Evolutionary conservation across 2,329 filamentous ascomycete genomes (phyloP).

Genomic region (Eurotiales sp.): DNA sequence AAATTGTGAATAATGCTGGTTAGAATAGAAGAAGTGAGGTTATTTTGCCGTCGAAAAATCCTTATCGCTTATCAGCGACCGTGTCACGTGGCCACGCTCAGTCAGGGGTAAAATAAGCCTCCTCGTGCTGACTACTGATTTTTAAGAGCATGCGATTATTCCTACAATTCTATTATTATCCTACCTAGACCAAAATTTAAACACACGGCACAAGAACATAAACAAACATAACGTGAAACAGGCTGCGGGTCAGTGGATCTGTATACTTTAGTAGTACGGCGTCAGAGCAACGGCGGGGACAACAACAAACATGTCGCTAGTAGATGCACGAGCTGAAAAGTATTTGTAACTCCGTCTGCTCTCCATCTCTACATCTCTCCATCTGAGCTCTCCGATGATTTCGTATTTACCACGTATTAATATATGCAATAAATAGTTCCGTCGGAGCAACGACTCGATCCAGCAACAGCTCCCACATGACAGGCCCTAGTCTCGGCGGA

Average conservation of each 20-base stretch:
- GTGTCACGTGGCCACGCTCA: slow-evolving; percentile 5
- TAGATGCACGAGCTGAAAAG: background rate
- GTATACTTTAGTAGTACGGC: background rate
- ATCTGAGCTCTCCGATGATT: background rate
- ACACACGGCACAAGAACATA: too few relatives aligned
- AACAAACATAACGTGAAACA: too few relatives aligned
- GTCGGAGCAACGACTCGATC: too few relatives aligned
- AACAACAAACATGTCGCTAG: slow-evolving; percentile 5
- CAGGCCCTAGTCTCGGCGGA: slow-evolving; percentile 4
- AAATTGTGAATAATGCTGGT: too few relatives aligned
- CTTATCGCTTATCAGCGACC: slow-evolving; percentile 13
- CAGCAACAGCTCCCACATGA: slow-evolving; percentile 7
- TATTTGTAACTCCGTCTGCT: background rate
- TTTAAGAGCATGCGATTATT: too few relatives aligned
- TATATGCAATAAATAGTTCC: background rate
- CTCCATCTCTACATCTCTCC: background rate
- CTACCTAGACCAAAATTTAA: too few relatives aligned
- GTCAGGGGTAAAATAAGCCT: background rate
- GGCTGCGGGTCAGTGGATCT: too few relatives aligned
- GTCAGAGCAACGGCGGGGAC: slow-evolving; percentile 8
- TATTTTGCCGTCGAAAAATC: slow-evolving; percentile 6
- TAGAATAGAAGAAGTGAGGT: background rate
- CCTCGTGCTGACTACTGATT: too few relatives aligned
- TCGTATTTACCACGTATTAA: background rate
- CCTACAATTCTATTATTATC: too few relatives aligned